Evolutionary conservation across 148 eudicot genomes (phyloP).

Genomic region (Persicaria maculosa): DNA sequence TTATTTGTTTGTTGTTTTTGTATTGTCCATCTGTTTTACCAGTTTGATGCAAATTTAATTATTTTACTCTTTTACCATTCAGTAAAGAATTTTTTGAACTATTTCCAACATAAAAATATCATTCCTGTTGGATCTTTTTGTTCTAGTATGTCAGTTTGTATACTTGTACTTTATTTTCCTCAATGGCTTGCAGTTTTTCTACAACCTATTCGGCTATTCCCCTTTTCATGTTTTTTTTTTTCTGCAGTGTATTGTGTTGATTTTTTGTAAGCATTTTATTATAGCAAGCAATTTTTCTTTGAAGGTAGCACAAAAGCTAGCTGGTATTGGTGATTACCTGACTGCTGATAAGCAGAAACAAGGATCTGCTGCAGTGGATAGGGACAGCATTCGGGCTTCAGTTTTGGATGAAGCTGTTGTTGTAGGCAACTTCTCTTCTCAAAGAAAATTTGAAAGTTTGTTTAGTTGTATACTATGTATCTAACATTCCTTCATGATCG

Average conservation of each 20-base stretch:
- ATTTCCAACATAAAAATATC: neutral
- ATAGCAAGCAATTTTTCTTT: constrained; percentile 15
- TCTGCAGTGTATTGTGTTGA: neutral
- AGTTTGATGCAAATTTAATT: neutral
- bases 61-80: neutral
- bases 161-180: neutral
- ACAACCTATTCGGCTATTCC: neutral
- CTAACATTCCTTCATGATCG: constrained; percentile 11
- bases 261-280: neutral
- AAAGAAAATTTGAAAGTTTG: neutral
- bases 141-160: neutral
- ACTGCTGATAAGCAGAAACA: constrained; percentile 68
- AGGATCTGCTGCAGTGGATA: constrained; percentile 45
- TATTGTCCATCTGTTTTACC: neutral
- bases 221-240: neutral
- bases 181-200: neutral
- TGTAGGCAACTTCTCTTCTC: constrained; percentile 34
- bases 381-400: constrained; percentile 69
- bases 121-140: neutral
- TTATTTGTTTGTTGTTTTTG: neutral
- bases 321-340: constrained; percentile 57
- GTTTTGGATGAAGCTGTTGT: constrained; percentile 91
- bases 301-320: constrained; percentile 86
- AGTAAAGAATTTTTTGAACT: neutral
- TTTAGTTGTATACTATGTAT: neutral